A percentile compares a stretch with the other conserved stretches of the same genome.
phyloP scores from a whole-genome alignment of 768 basidiomycete genomes.

The Kwoniella sp. region DNA sequence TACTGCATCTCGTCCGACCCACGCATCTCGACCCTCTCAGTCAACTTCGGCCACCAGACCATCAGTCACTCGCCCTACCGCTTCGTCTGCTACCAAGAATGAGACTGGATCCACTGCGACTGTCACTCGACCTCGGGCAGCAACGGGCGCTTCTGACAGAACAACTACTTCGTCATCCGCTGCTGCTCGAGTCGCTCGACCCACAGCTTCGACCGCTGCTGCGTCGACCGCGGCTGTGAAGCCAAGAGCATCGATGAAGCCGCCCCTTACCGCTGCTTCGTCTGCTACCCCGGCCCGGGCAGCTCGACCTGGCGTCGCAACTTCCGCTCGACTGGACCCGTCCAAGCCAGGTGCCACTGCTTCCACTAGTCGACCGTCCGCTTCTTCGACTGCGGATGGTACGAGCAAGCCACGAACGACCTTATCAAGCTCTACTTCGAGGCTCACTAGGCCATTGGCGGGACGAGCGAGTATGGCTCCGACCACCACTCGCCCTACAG shows the following conservation, averaged over 20 bases:
- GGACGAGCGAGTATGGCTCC: conserved; percentile 28
- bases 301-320: not conserved
- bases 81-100: conserved; percentile 10
- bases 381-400: not conserved
- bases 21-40: not conserved
- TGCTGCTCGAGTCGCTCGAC: not conserved
- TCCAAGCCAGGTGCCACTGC: not conserved
- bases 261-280: conserved; percentile 13
- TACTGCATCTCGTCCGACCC: not conserved
- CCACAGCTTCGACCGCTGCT: conserved; percentile 5
- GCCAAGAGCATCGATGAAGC: conserved; percentile 14
- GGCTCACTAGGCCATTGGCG: conserved; percentile 7
- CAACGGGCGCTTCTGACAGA: conserved; percentile 14
- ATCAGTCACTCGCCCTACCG: conserved; percentile 4
- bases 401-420: conserved; percentile 4
- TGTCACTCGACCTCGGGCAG: conserved; percentile 5
- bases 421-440: conserved; percentile 7
- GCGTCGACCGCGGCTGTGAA: conserved; percentile 1
- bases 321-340: conserved; percentile 12
- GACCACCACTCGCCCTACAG: not conserved
- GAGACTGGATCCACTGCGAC: not conserved
- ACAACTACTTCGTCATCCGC: conserved; percentile 14
- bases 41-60: not conserved
- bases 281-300: not conserved
- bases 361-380: not conserved